phyloP scores from a whole-genome alignment of 2,329 filamentous ascomycete species.

The Aspergillus fumigatiaffinis region DNA sequence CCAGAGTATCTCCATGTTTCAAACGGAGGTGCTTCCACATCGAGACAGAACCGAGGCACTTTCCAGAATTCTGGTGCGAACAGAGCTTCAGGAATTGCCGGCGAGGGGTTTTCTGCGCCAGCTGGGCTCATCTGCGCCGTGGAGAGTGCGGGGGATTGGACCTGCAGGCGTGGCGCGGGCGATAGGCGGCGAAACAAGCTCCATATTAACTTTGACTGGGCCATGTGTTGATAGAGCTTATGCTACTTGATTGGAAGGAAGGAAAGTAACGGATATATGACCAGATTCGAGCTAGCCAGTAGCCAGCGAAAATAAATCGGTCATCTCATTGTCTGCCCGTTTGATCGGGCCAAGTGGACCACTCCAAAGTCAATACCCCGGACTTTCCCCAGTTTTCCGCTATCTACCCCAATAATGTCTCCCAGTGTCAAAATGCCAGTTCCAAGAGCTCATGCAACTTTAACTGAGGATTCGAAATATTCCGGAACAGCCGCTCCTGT shows the following conservation, averaged over 20 bases:
- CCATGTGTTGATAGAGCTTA: background rate
- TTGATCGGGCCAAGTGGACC: background rate
- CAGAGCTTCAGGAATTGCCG: constrained; percentile 6
- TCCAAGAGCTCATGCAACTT: background rate
- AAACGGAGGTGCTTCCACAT: constrained; percentile 9
- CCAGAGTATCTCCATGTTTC: constrained; percentile 8
- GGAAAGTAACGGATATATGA: background rate
- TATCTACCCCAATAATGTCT: background rate
- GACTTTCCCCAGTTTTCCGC: background rate
- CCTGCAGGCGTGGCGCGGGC: constrained; percentile 9
- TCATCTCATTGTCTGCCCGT: background rate
- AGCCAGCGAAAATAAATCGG: background rate
- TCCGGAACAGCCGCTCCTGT: background rate
- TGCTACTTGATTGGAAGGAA: background rate
- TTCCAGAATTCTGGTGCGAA: constrained; percentile 4
- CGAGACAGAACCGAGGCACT: constrained; percentile 27
- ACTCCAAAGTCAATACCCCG: background rate
- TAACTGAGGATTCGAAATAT: background rate
- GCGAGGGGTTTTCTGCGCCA: constrained; percentile 6
- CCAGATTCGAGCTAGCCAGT: background rate
- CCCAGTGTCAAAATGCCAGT: background rate
- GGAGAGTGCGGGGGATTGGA: constrained; percentile 22
- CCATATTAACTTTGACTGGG: background rate
- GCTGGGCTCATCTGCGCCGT: background rate
- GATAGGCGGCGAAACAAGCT: background rate